Conservation (phyloP, 345 rosid species). For the Brassica carinata region DNA sequence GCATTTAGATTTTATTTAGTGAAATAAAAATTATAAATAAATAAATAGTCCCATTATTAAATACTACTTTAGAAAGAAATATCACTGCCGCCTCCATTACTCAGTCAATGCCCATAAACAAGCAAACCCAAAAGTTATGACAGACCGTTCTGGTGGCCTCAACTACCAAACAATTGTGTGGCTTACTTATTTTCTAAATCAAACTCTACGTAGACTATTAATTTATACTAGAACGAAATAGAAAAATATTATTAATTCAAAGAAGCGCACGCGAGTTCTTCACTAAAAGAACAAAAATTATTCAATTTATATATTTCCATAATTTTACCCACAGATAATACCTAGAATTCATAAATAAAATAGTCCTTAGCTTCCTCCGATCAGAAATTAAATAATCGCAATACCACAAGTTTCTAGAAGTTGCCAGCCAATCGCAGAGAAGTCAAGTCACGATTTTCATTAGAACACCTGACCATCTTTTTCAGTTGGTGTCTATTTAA, state of each 20-base stretch:
- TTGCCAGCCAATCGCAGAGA: not conserved
- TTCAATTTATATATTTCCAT: not conserved
- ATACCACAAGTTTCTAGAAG: not conserved
- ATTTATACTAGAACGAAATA: not conserved
- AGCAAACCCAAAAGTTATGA: slow-evolving; percentile 21
- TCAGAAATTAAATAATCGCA: not conserved
- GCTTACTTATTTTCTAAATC: not conserved
- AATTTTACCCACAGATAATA: not conserved
- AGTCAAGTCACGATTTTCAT: slow-evolving; percentile 38
- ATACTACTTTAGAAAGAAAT: not conserved
- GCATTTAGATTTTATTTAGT: not conserved
- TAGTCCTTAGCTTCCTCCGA: not conserved
- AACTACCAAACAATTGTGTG: slow-evolving; percentile 10
- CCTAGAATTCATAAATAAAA: not conserved
- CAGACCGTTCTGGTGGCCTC: slow-evolving; percentile 6
- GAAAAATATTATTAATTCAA: not conserved
- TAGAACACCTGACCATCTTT: slow-evolving; percentile 20
- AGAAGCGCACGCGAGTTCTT: not conserved
- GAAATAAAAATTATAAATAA: not conserved
- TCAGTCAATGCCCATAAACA: not conserved
- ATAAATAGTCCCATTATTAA: not conserved
- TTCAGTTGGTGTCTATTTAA: slow-evolving; percentile 24
- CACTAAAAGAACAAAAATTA: not conserved
- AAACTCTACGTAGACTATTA: not conserved
- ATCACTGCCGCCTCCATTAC: not conserved